Evolutionary conservation across 768 basidiomycete genomes (phyloP), one percentile per base, ranked within the genome.

Genomic region (Boletus rubescentipes): DNA sequence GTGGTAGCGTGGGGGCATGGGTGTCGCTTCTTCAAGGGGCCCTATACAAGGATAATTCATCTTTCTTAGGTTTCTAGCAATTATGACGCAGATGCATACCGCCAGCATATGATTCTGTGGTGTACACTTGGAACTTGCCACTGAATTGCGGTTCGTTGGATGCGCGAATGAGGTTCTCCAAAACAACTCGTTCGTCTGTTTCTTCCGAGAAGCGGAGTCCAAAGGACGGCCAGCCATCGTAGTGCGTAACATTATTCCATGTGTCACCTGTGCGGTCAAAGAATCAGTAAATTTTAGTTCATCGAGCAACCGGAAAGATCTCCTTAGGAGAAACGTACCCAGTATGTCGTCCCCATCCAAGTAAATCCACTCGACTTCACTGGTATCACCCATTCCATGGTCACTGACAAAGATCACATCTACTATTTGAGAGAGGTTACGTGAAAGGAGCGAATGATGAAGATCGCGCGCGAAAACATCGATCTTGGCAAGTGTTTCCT

Each of bases 311-410:
- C 16, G 15, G 23, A 30, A 32, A 18, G 5, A 20, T 52, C 14
- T 30, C 10, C 32, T 16, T 20, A 23, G 10, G 8, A 18, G 20
- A 39, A 39, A 41, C 60, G 15, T 44, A 69, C 69, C 68, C 11
- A 72, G 67, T 8, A 71, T 51, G 26, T 58, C 63, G 1, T 60
- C 59, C 16, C 23, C 87, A 66, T 97, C 92, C 49, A 97, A 76
- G 69, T 87, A 91, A 32, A 95, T 72, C 44, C 81, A 77, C 45
- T 87, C 82, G 0, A 85, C 84, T 57, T 89, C 79, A 55, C 83
- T 84, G n/a, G 92, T 96, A 66, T 91, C 89, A 1, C 84, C 87
- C 90, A 93, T 94, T n/a, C 91, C 92, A 61, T 93, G 89, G 66
- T 92, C 91, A 57, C 87, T 89, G 58, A 97, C 93, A 61, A 95